Evolutionary conservation across 1,284 basidiomycete genomes (phyloP), one percentile per base, ranked within the genome.

Genomic region (Filobasidium uniguttulatum): DNA sequence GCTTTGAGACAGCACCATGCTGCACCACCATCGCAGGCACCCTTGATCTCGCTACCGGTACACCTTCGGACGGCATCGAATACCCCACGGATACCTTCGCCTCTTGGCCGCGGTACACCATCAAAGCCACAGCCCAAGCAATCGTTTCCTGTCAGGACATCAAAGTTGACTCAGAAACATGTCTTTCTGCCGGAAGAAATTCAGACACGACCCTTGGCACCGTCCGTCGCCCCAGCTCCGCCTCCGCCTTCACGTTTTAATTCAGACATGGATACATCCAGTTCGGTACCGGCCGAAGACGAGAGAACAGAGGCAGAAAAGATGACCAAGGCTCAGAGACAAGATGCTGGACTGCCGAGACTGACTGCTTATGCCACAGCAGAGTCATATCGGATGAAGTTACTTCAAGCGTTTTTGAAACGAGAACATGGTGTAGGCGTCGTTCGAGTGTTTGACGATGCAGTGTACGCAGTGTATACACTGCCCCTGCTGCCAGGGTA

Each of bases 391-490:
- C 80, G 80, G 59, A 81, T 85, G 76, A 88, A 86, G 64, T 69
- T 83, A 1, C 69, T 90, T 19, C 65, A 68, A 6, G 81, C 81
- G 5, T 94, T 91, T 61, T 65, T 94, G 63, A 90, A 90, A 66
- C 74, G 90, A 48, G 91, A 96, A 63, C 91, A 96, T 63, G 91
- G 90, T 48, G 88, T 93, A 9, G 75, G 77, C 1, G 88, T 90
- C 0, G 66, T 70, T 4, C 75, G 90, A 50, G 77, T 89, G 1
- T 96, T 87, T 61, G 90, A 96, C 63, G 90, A 96, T 67, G 90
- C 89, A 2, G 72, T 89, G 56, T 96, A 91, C 69, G 85, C 82
- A 44, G 86, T 88, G 69, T 96, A 96, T 61, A 85, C 89, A 62
- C 76, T 93, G 1, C 90, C 90, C 0, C 73, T 96, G 1, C 74